Evolutionary conservation across 139 green algal species (phyloP), one percentile per base, ranked within the genome.

Genomic region (Tetraselmis chui): DNA sequence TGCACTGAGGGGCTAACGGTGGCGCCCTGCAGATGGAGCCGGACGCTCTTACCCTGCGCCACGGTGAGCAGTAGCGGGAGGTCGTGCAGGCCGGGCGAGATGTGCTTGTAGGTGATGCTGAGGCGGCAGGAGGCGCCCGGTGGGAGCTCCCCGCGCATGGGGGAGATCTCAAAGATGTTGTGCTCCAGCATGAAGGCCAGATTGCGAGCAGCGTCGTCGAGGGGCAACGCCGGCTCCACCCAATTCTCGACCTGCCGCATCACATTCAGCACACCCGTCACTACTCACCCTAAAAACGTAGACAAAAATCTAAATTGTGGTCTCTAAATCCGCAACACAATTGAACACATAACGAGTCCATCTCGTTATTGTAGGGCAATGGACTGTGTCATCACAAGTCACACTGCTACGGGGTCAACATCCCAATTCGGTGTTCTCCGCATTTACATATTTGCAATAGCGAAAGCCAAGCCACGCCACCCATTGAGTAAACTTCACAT

Each of bases 171-270:
- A 29, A 94, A 91, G n/a, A 95, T 85, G 29, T 79, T 77, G 32
- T 92, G 83, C 82, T 94, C 87, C 23, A 87, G 75, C 79, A 93
- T 91, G 80, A 90, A 90, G 78, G 87, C 79, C 2, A 84, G 81
- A 28, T 87, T 77, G 30, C 85, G 86, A 59, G 92, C 89, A 0
- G 59, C 85, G 24, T 90, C 85, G 23, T 82, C 85, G 2, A 80
- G 79, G 1, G 92, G 90, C 80, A 87, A 79, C 1, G 83, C 86
- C n/a, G 87, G 79, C 76, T 95, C 92, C 29, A 94, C 89, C 92
- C 92, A 95, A 78, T 92, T 94, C 82, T 95, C 92, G 32, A 92
- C 26, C 74, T 95, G 89, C 59, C 78, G 30, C 67, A n/a, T n/a
- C n/a, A n/a, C n/a, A n/a, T n/a, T n/a, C n/a, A n/a, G n/a, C n/a